phyloP scores from a whole-genome alignment of 768 basidiomycete genomes.

The Macrolepiota dolichaula region DNA sequence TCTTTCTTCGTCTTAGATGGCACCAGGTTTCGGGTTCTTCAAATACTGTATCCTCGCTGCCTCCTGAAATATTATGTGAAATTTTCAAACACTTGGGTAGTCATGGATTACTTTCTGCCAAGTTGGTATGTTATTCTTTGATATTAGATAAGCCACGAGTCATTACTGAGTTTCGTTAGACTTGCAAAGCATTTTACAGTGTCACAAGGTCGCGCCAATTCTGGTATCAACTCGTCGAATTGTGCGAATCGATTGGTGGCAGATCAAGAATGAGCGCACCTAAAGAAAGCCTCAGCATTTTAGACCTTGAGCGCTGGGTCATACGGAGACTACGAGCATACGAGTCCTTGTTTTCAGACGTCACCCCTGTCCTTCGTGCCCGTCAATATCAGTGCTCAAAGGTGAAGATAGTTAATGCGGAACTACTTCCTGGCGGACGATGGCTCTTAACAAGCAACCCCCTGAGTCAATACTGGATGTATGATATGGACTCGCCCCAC shows the following conservation, averaged over 20 bases:
- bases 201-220: neutral
- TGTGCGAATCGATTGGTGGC: neutral
- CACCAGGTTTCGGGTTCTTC: neutral
- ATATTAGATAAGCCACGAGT: too few species aligned
- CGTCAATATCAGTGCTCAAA: neutral
- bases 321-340: neutral
- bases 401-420: neutral
- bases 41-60: neutral
- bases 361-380: neutral
- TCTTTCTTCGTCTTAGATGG: neutral
- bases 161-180: neutral
- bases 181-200: neutral
- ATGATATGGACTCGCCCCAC: neutral
- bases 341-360: neutral
- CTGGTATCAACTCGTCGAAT: neutral
- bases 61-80: neutral
- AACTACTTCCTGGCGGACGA: neutral
- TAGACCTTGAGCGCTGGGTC: neutral
- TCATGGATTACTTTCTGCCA: neutral
- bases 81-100: neutral
- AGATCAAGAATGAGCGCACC: neutral
- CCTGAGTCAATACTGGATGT: neutral
- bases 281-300: neutral
- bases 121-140: neutral
- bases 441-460: neutral